These are phyloP conservation scores for Carex parvula DNA, from an alignment of 176 grass and related monocot species.

Conservation along the genomic window DNA sequence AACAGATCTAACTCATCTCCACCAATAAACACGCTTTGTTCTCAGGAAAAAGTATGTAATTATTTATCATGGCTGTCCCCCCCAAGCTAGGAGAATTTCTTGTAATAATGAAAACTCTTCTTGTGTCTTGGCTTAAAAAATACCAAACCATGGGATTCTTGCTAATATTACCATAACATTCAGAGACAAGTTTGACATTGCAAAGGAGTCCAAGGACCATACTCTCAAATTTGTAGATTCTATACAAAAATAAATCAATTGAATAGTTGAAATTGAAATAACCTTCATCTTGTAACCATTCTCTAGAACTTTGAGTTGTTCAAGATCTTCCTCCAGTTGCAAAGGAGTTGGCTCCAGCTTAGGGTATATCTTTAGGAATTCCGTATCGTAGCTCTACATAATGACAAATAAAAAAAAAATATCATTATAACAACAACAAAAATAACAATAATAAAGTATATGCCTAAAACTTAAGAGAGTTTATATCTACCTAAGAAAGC, in stretches of 20 bases:
- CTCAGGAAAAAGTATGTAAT: not conserved
- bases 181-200: not conserved
- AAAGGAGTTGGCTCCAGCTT: slow-evolving; percentile 61
- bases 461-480: not conserved
- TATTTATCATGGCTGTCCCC: not conserved
- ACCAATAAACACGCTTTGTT: not conserved
- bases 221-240: not conserved
- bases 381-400: slow-evolving; percentile 70
- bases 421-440: not conserved
- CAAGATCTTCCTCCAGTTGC: slow-evolving; percentile 91
- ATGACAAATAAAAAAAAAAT: not conserved
- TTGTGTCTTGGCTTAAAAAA: not conserved
- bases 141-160: not conserved
- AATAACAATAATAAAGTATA: too few species aligned
- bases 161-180: not conserved
- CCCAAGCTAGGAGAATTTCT: not conserved
- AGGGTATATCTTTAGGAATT: slow-evolving; percentile 90
- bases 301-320: slow-evolving; percentile 97
- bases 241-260: slow-evolving; percentile 13
- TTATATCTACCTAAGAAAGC: not conserved
- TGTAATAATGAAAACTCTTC: not conserved
- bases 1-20: not conserved
- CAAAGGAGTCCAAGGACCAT: not conserved
- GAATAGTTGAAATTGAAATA: slow-evolving; percentile 24
- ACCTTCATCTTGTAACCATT: slow-evolving; percentile 98